These are phyloP conservation scores for Elongisporangium senticosum DNA, from an alignment of 352 stramenopile species.

Conservation along the genomic window DNA sequence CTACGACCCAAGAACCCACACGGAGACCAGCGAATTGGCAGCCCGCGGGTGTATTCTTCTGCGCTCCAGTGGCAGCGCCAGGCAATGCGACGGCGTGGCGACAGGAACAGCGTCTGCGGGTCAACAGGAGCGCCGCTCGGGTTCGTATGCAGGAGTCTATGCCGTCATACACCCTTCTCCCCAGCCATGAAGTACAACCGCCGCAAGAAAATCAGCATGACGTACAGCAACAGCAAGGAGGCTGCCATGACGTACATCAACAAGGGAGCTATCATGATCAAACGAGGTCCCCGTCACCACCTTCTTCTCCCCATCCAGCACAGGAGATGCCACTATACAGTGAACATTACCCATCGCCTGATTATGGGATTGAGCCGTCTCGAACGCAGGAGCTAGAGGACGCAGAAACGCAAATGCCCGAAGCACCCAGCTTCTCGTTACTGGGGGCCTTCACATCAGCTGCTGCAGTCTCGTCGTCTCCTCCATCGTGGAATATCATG, in stretches of 20 bases:
- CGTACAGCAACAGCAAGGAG: background rate
- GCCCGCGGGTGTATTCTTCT: slow-evolving; percentile 39
- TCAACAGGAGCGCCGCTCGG: slow-evolving; percentile 20
- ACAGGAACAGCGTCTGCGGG: slow-evolving; percentile 23
- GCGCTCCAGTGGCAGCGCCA: slow-evolving; percentile 8
- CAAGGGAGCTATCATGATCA: background rate
- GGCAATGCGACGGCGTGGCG: slow-evolving; percentile 14
- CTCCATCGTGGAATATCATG: background rate
- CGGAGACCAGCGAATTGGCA: slow-evolving; percentile 5
- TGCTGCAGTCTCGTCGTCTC: background rate
- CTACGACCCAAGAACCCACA: background rate
- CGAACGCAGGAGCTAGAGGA: background rate
- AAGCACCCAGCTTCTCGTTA: slow-evolving; percentile 11
- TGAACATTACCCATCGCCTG: background rate
- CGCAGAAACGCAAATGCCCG: slow-evolving; percentile 1
- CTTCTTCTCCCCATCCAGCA: background rate
- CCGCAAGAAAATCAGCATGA: too few species aligned
- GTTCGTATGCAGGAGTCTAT: background rate
- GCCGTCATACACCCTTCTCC: background rate
- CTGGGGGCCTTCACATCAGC: background rate
- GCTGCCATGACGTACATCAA: background rate
- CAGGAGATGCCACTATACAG: background rate
- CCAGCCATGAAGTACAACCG: background rate
- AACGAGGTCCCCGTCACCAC: background rate
- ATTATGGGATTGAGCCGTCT: background rate